These are phyloP conservation scores for Amauroascus verrucosus DNA, from an alignment of 2,329 filamentous ascomycete genomes.

Conservation along the genomic window DNA sequence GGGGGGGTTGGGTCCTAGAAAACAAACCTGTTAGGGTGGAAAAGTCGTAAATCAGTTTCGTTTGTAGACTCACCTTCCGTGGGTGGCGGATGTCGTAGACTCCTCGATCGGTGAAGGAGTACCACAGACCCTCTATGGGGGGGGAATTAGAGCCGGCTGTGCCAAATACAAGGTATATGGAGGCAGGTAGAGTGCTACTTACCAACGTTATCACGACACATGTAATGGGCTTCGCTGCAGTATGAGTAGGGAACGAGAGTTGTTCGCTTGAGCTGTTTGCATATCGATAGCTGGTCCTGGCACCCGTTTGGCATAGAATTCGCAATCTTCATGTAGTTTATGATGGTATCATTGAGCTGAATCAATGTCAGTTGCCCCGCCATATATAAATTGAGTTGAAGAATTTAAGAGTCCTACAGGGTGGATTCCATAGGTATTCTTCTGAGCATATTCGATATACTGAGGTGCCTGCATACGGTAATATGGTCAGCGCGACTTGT, in stretches of 20 bases:
- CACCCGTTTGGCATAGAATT: slow-evolving; percentile 51
- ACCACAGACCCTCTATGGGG: slow-evolving; percentile 39
- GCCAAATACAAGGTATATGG: no score
- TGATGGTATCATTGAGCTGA: slow-evolving; percentile 47
- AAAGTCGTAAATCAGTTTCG: no score
- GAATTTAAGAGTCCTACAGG: neutral
- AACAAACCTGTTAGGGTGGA: neutral
- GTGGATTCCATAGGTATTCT: slow-evolving; percentile 11
- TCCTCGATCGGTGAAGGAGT: slow-evolving; percentile 40
- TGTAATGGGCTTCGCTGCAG: slow-evolving; percentile 46
- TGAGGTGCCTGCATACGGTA: neutral
- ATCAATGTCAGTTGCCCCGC: neutral
- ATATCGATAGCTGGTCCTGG: slow-evolving; percentile 55
- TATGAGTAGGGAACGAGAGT: slow-evolving; percentile 43
- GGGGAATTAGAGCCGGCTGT: neutral
- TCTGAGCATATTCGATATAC: slow-evolving; percentile 7
- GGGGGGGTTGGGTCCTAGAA: slow-evolving; percentile 53
- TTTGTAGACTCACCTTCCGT: slow-evolving; percentile 21
- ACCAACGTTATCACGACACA: slow-evolving; percentile 48
- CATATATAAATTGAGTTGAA: neutral
- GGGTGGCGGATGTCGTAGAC: slow-evolving; percentile 47
- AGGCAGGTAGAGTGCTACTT: slow-evolving; percentile 8
- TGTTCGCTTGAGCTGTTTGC: slow-evolving; percentile 49
- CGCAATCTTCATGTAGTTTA: slow-evolving; percentile 50
- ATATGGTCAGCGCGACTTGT: neutral